phyloP scores from a whole-genome alignment of 306 rosid genomes.

The Chamaecrista fasciculata region DNA sequence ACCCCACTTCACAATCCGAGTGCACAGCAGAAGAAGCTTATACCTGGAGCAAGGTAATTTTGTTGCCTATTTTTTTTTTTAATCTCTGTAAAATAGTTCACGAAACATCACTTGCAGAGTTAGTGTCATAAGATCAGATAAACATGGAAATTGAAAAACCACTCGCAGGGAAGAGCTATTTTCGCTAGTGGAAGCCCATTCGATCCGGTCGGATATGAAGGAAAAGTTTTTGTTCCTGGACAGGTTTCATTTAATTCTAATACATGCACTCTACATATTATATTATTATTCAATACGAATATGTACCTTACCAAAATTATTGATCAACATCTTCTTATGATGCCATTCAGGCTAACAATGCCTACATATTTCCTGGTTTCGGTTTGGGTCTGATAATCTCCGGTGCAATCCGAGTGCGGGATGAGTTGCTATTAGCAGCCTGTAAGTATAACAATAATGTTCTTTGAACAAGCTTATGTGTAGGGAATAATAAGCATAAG shows the following conservation, averaged over 20 bases:
- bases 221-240: constrained; percentile 78
- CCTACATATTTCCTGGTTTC: constrained; percentile 94
- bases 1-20: constrained; percentile 96
- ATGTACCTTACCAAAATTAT: neutral
- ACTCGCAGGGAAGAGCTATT: constrained; percentile 75
- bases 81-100: neutral
- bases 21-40: constrained; percentile 99
- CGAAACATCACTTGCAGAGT: constrained; percentile 6
- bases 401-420: constrained; percentile 88
- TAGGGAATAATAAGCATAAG: neutral
- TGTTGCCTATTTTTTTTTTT: neutral
- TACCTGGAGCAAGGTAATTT: constrained; percentile 83
- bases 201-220: constrained; percentile 66
- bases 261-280: neutral
- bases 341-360: constrained; percentile 83
- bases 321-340: constrained; percentile 33
- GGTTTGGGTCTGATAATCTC: constrained; percentile 96
- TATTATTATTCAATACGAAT: constrained; percentile 22
- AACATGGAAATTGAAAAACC: constrained; percentile 4
- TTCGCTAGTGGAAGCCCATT: constrained; percentile 98
- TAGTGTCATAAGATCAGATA: neutral
- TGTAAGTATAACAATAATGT: constrained; percentile 52
- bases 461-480: neutral
- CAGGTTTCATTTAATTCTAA: constrained; percentile 51
- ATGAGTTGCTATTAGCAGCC: constrained; percentile 97